A percentile compares a stretch with the other conserved stretches of the same genome.
phyloP scores from a whole-genome alignment of 2,329 filamentous ascomycete genomes.

The Mollisia scopiformis region DNA sequence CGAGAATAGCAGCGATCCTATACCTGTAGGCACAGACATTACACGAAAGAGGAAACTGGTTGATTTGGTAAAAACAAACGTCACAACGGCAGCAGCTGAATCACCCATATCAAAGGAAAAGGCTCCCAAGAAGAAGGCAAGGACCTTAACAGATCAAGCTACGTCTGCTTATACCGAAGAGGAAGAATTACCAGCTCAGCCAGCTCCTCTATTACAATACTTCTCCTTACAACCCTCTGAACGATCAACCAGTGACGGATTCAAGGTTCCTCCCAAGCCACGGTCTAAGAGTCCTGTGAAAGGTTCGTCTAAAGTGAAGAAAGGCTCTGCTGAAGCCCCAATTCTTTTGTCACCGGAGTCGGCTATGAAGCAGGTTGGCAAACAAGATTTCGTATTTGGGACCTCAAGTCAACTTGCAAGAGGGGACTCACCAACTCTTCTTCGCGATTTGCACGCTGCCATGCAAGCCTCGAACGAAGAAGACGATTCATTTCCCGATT shows the following conservation, averaged over 20 bases:
- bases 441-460: slow-evolving; percentile 64
- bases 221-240: slow-evolving; percentile 37
- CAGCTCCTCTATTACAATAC: slow-evolving; percentile 49
- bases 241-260: slow-evolving; percentile 13
- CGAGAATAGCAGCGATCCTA: slow-evolving; percentile 18
- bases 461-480: slow-evolving; percentile 60
- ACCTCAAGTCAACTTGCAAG: slow-evolving; percentile 81
- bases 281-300: slow-evolving; percentile 31
- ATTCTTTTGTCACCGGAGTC: slow-evolving; percentile 69
- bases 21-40: slow-evolving; percentile 11
- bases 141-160: slow-evolving; percentile 78
- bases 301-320: slow-evolving; percentile 42
- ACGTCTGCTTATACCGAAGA: slow-evolving; percentile 67
- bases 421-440: slow-evolving; percentile 70
- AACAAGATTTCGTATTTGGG: slow-evolving; percentile 81
- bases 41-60: slow-evolving; percentile 60
- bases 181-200: slow-evolving; percentile 31
- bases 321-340: slow-evolving; percentile 42
- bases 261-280: slow-evolving; percentile 30
- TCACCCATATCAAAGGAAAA: slow-evolving; percentile 56
- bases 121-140: slow-evolving; percentile 67
- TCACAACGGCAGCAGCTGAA: slow-evolving; percentile 33
- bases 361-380: slow-evolving; percentile 65
- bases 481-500: slow-evolving; percentile 42
- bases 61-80: slow-evolving; percentile 48